Evolutionary conservation across 1,284 basidiomycete species (phyloP).

Genomic region (Sparassis latifolia): DNA sequence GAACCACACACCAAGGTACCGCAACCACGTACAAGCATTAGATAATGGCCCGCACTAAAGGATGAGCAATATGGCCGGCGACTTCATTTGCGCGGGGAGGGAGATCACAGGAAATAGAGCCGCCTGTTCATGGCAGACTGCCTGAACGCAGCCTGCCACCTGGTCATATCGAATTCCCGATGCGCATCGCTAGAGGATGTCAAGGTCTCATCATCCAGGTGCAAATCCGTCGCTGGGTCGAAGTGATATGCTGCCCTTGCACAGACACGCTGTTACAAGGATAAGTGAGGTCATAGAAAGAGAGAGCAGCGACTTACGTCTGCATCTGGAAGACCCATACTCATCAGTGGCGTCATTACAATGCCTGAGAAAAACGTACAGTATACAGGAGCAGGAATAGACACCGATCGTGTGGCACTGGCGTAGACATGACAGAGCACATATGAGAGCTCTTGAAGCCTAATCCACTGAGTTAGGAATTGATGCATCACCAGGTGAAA

Average conservation of each 20-base stretch:
- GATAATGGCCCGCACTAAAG: no score
- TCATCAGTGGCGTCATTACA: neutral
- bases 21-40: no score
- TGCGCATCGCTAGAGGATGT: slow-evolving; percentile 20
- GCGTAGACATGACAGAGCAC: slow-evolving; percentile 50
- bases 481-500: neutral
- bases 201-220: slow-evolving; percentile 21
- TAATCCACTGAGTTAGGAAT: slow-evolving; percentile 14
- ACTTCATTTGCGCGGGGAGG: no score
- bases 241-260: slow-evolving; percentile 41
- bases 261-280: slow-evolving; percentile 42
- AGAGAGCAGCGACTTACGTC: slow-evolving; percentile 35
- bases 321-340: slow-evolving; percentile 33
- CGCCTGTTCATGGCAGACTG: slow-evolving; percentile 7
- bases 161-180: slow-evolving; percentile 27
- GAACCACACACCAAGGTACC: no score
- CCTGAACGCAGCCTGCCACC: slow-evolving; percentile 23
- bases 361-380: slow-evolving; percentile 36
- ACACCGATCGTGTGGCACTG: slow-evolving; percentile 56
- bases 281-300: neutral
- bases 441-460: slow-evolving; percentile 50
- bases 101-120: slow-evolving; percentile 38
- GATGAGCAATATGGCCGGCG: no score
- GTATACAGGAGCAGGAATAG: slow-evolving; percentile 60
- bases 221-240: slow-evolving; percentile 27